These are phyloP conservation scores for Neonectria punicea DNA, from an alignment of 2,329 filamentous ascomycete genomes.

Conservation along the genomic window DNA sequence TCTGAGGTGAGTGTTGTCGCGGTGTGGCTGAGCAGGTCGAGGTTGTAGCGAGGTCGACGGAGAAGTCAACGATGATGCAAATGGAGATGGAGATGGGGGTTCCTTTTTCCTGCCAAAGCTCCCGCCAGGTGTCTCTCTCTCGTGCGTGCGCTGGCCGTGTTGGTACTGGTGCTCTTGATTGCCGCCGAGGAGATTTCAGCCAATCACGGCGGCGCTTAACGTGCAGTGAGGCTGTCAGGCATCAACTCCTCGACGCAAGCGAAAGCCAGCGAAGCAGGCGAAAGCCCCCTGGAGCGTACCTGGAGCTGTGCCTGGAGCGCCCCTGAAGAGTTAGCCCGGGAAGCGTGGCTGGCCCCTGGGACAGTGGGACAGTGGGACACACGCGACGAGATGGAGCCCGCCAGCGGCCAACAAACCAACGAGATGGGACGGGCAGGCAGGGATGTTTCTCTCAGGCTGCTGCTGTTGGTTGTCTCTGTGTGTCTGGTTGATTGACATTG, in stretches of 20 bases:
- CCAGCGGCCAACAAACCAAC: slow-evolving; percentile 13
- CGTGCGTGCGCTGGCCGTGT: slow-evolving; percentile 31
- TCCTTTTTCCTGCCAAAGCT: slow-evolving; percentile 32
- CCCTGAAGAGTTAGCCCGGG: not conserved
- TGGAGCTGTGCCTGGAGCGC: not conserved
- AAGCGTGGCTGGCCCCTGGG: not conserved
- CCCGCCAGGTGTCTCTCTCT: slow-evolving; percentile 32
- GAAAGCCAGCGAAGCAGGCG: not conserved
- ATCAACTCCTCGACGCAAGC: slow-evolving; percentile 34
- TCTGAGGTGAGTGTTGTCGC: not conserved
- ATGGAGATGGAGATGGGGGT: slow-evolving; percentile 23
- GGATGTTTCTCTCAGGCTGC: not conserved
- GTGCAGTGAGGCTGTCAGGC: slow-evolving; percentile 41
- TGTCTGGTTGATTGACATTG: not conserved
- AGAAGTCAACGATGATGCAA: not conserved
- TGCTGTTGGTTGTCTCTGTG: not conserved
- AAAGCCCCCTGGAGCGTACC: slow-evolving; percentile 13
- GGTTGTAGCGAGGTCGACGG: not conserved
- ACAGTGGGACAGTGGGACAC: not conserved
- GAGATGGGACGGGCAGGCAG: slow-evolving; percentile 11
- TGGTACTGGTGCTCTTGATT: slow-evolving; percentile 33
- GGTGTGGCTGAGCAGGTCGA: not conserved
- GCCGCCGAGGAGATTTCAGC: slow-evolving; percentile 39
- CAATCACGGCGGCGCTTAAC: slow-evolving; percentile 39
- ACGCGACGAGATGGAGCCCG: slow-evolving; percentile 8